These are phyloP conservation scores for Suillus sp. DNA, from an alignment of 768 basidiomycete species.

Conservation along the genomic window DNA sequence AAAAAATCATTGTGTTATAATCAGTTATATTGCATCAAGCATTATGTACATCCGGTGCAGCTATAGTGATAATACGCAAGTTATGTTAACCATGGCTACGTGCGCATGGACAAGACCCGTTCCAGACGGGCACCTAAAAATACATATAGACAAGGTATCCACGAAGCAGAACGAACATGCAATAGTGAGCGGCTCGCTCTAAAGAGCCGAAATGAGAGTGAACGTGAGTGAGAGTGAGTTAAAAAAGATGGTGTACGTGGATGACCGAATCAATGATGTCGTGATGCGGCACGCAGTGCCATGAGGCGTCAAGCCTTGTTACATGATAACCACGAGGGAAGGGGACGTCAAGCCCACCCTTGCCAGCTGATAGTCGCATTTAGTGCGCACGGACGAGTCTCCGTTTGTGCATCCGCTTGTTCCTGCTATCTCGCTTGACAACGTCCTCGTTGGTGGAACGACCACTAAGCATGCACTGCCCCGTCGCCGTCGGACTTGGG, in stretches of 20 bases:
- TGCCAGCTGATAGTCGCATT: not conserved
- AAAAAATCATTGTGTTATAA: not conserved
- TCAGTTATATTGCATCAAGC: not conserved
- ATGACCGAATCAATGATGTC: slow-evolving; percentile 1
- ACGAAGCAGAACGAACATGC: not conserved
- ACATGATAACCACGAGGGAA: not conserved
- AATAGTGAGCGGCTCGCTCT: not conserved
- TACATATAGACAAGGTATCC: not conserved
- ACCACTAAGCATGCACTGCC: slow-evolving; percentile 23
- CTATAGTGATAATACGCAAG: not conserved
- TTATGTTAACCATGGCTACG: slow-evolving; percentile 2
- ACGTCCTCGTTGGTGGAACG: slow-evolving; percentile 17
- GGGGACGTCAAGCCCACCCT: slow-evolving; percentile 2
- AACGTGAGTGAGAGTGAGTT: not conserved
- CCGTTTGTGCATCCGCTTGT: slow-evolving; percentile 24
- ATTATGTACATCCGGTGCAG: not conserved
- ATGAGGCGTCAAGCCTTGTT: not conserved
- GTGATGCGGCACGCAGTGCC: slow-evolving; percentile 4
- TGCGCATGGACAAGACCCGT: slow-evolving; percentile 2
- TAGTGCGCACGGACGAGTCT: slow-evolving; percentile 22
- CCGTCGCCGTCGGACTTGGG: slow-evolving; percentile 12
- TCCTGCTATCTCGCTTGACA: slow-evolving; percentile 22
- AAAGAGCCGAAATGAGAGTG: not conserved
- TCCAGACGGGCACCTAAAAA: not conserved
- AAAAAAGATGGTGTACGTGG: not conserved